Percentiles rank a stretch among this genome's conserved stretches.
phyloP scores from a whole-genome alignment of 1,139 yeast species.

The Nematodospora anomalae region DNA sequence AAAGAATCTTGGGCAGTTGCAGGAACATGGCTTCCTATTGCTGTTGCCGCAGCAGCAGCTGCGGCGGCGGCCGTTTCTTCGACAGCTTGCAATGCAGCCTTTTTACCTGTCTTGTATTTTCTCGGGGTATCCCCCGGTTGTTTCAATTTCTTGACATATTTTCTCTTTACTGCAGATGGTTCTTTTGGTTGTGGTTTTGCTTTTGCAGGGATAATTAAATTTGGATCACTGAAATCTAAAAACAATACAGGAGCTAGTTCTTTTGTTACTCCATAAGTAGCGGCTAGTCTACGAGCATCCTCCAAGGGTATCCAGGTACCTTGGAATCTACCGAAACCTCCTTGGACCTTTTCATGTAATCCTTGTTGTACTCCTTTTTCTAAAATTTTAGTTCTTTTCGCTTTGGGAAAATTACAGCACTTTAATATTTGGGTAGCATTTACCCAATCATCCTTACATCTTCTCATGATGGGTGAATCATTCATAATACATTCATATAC shows the following conservation, averaged over 20 bases:
- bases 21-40: neutral
- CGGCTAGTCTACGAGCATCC: conserved; percentile 55
- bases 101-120: conserved; percentile 22
- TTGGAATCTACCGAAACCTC: conserved; percentile 95
- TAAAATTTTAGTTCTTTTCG: conserved; percentile 85
- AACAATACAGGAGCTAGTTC: conserved; percentile 56
- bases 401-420: conserved; percentile 93
- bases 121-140: conserved; percentile 40
- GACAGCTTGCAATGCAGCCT: conserved; percentile 17
- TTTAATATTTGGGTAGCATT: conserved; percentile 97
- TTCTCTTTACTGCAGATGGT: conserved; percentile 46
- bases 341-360: conserved; percentile 89
- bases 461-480: conserved; percentile 89
- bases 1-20: conserved; percentile 8
- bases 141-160: conserved; percentile 40
- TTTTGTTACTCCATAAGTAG: conserved; percentile 52
- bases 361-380: conserved; percentile 91
- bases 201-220: conserved; percentile 49
- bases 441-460: conserved; percentile 90
- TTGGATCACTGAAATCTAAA: conserved; percentile 49
- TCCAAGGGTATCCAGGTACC: conserved; percentile 95
- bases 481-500: conserved; percentile 83
- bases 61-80: conserved; percentile 14
- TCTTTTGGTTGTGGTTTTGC: conserved; percentile 44
- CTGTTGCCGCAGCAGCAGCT: conserved; percentile 9